A percentile compares a stretch with the other conserved stretches of the same genome.
Evolutionary conservation across 1,284 basidiomycete genomes (phyloP).

Genomic region (Boletus semigastroideus): DNA sequence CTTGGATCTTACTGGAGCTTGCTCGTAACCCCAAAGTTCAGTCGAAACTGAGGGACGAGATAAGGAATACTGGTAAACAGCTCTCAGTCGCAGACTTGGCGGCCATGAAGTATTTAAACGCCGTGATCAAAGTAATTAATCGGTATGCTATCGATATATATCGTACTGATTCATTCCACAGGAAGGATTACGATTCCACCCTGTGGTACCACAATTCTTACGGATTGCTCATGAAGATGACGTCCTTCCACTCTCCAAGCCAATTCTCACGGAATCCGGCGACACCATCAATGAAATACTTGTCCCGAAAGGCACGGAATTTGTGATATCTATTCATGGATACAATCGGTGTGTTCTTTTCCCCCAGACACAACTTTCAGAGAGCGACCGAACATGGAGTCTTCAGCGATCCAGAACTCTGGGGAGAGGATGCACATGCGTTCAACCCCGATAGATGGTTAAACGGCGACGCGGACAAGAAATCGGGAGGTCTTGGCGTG

Average conservation of each 20-base stretch:
- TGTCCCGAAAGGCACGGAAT: slow-evolving; percentile 34
- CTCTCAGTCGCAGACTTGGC: slow-evolving; percentile 47
- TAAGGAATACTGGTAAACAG: slow-evolving; percentile 35
- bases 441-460: slow-evolving; percentile 56
- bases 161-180: neutral
- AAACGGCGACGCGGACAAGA: slow-evolving; percentile 36
- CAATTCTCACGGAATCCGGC: slow-evolving; percentile 37
- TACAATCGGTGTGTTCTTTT: slow-evolving; percentile 34
- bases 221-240: slow-evolving; percentile 41
- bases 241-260: slow-evolving; percentile 43
- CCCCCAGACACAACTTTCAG: neutral
- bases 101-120: slow-evolving; percentile 48
- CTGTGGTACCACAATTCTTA: slow-evolving; percentile 28
- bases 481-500: slow-evolving; percentile 41
- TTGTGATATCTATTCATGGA: slow-evolving; percentile 33
- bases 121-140: slow-evolving; percentile 46
- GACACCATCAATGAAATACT: slow-evolving; percentile 35
- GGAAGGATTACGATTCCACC: slow-evolving; percentile 41
- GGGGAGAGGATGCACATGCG: slow-evolving; percentile 47
- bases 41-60: slow-evolving; percentile 39
- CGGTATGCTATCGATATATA: neutral
- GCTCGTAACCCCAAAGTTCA: slow-evolving; percentile 39
- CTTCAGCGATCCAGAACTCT: slow-evolving; percentile 43
- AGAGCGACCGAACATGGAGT: neutral
- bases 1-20: slow-evolving; percentile 43